A percentile compares a stretch with the other conserved stretches of the same genome.
Conservation (phyloP, 2,329 filamentous ascomycete genomes). For the Microascus cirrosus region DNA sequence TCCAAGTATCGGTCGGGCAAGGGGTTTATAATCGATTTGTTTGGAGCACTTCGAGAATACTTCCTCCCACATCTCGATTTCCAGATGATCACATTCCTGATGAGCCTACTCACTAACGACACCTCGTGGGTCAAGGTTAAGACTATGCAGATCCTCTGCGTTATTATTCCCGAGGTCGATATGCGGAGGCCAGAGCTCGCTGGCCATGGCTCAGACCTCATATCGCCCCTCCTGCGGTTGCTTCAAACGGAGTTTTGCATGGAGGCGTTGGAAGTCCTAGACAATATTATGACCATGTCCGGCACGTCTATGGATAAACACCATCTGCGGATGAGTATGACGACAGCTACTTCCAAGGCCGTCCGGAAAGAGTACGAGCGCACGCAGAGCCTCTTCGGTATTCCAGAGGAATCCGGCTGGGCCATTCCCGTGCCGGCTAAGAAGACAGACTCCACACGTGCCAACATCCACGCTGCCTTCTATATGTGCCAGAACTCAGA, state of each 20-base stretch:
- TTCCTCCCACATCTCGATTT: constrained; percentile 81
- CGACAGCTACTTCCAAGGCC: constrained; percentile 70
- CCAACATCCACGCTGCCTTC: constrained; percentile 92
- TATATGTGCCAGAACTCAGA: constrained; percentile 75
- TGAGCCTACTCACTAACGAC: constrained; percentile 84
- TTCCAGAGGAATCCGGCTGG: constrained; percentile 92
- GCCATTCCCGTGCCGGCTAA: constrained; percentile 87
- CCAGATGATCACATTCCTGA: constrained; percentile 75
- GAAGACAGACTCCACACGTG: constrained; percentile 74
- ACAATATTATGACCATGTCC: constrained; percentile 91
- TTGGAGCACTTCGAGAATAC: constrained; percentile 61
- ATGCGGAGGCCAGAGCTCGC: constrained; percentile 88
- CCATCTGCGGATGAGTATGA: constrained; percentile 97
- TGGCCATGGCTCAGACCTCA: constrained; percentile 84
- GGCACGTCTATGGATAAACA: constrained; percentile 88
- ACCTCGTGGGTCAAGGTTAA: constrained; percentile 84
- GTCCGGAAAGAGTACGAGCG: constrained; percentile 91
- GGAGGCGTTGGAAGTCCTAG: constrained; percentile 80
- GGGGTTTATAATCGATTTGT: constrained; percentile 66
- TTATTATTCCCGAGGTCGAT: constrained; percentile 79
- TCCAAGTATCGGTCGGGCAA: constrained; percentile 54
- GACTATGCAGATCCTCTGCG: constrained; percentile 80
- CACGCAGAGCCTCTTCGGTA: constrained; percentile 89
- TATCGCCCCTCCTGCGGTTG: constrained; percentile 80
- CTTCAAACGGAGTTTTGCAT: constrained; percentile 91